Percentiles rank a stretch among this genome's conserved stretches.
phyloP scores from a whole-genome alignment of 306 rosid genomes.

The Sesbania bispinosa region DNA sequence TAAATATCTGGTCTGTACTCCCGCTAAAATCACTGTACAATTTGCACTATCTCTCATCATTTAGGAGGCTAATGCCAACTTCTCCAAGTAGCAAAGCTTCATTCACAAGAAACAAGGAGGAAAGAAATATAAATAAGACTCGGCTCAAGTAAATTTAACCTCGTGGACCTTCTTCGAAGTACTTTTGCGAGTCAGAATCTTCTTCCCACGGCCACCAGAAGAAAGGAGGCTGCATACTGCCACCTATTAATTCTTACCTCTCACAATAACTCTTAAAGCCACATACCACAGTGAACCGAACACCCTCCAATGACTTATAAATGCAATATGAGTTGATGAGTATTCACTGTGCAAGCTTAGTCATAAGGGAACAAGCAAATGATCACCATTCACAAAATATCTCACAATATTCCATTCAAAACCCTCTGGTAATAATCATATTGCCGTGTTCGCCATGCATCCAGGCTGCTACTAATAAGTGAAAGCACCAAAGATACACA shows the following conservation, averaged over 20 bases:
- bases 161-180: slow-evolving; percentile 19
- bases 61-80: slow-evolving; percentile 18
- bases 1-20: slow-evolving; percentile 15
- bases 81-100: slow-evolving; percentile 33
- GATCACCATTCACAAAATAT: slow-evolving; percentile 29
- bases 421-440: slow-evolving; percentile 96
- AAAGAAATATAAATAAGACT: neutral
- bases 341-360: slow-evolving; percentile 40
- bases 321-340: slow-evolving; percentile 10
- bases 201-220: slow-evolving; percentile 29
- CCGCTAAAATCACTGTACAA: slow-evolving; percentile 46
- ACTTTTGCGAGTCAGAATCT: slow-evolving; percentile 30
- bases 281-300: slow-evolving; percentile 33
- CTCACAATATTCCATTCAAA: slow-evolving; percentile 91
- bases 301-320: slow-evolving; percentile 25
- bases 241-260: slow-evolving; percentile 30
- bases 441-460: slow-evolving; percentile 97
- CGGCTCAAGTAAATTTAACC: slow-evolving; percentile 32
- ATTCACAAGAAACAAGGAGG: slow-evolving; percentile 23
- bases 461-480: slow-evolving; percentile 92
- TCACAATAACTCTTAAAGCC: slow-evolving; percentile 31
- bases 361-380: slow-evolving; percentile 36
- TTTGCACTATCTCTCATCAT: slow-evolving; percentile 29
- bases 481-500: slow-evolving; percentile 95
- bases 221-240: slow-evolving; percentile 36